Evolutionary conservation across 192 early-diverging fungal genomes (phyloP).

Genomic region (Rhizophlyctis rosea): DNA sequence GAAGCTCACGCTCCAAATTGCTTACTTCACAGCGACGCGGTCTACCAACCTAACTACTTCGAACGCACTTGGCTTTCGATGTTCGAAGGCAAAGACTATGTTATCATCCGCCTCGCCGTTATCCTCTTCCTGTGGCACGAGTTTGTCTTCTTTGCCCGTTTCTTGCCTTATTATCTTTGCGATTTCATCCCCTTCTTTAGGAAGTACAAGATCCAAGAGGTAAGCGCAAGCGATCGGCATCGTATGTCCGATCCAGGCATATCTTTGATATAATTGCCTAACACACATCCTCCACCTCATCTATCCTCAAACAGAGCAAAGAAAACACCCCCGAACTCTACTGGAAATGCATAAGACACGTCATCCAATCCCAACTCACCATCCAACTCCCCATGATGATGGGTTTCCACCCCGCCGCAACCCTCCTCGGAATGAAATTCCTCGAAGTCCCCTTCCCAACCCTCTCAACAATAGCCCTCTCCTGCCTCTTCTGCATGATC

Average conservation of each 20-base stretch:
- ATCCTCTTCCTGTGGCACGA: slow-evolving; percentile 86
- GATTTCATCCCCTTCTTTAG: slow-evolving; percentile 84
- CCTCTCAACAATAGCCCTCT: slow-evolving; percentile 22
- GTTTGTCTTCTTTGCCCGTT: slow-evolving; percentile 87
- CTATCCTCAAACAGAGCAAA: slow-evolving; percentile 45
- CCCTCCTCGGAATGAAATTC: slow-evolving; percentile 80
- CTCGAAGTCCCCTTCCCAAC: slow-evolving; percentile 83
- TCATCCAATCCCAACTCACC: slow-evolving; percentile 73
- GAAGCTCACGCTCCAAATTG: no score
- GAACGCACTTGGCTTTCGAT: slow-evolving; percentile 30
- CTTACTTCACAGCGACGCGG: no score
- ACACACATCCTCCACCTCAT: no score
- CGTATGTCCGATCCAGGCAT: background rate
- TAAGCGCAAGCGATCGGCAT: no score
- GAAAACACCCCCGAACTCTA: slow-evolving; percentile 60
- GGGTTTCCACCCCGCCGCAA: slow-evolving; percentile 79
- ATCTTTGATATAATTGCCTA: background rate
- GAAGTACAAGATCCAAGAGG: slow-evolving; percentile 88
- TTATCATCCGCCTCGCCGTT: slow-evolving; percentile 42
- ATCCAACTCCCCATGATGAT: slow-evolving; percentile 88
- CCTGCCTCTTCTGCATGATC: slow-evolving; percentile 64
- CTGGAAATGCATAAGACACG: slow-evolving; percentile 70
- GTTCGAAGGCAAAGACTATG: slow-evolving; percentile 32
- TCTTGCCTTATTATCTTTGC: slow-evolving; percentile 78
- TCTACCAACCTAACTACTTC: no score